Evolutionary conservation across 106 monocot genomes (phyloP).

Genomic region (Alisma plantagoaquatica): DNA sequence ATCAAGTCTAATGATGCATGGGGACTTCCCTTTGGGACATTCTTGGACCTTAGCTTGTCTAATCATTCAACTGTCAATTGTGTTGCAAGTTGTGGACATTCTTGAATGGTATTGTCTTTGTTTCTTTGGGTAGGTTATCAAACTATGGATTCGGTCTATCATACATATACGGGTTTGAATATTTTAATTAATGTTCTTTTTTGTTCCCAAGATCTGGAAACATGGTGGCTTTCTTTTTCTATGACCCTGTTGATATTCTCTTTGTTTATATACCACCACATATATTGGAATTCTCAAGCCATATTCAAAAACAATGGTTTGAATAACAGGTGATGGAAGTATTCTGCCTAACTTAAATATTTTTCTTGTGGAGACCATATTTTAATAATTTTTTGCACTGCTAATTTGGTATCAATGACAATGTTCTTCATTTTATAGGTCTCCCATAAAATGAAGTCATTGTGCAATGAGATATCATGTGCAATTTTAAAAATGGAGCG

Average conservation of each 20-base stretch:
- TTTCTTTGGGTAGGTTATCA: conserved; percentile 62
- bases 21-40: conserved; percentile 96
- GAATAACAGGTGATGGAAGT: conserved; percentile 41
- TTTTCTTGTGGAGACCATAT: no score
- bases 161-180: no score
- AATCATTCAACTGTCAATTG: conserved; percentile 77
- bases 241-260: conserved; percentile 72
- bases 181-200: no score
- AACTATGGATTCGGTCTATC: no score
- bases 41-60: conserved; percentile 95
- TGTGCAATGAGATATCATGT: conserved; percentile 48
- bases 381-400: no score
- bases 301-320: conserved; percentile 45
- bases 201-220: conserved; percentile 79
- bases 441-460: conserved; percentile 24
- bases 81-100: conserved; percentile 90
- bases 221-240: conserved; percentile 87
- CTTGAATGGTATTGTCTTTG: conserved; percentile 89
- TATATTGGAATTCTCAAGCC: conserved; percentile 45
- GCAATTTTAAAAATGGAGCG: conserved; percentile 42
- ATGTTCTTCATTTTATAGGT: conserved; percentile 33
- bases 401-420: no score
- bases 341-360: conserved; percentile 3
- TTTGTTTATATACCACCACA: conserved; percentile 65
- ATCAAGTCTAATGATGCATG: conserved; percentile 91